Base-by-base conservation (phyloP, 257 asterid genomes). In the Fraxinus excelsior region DNA sequence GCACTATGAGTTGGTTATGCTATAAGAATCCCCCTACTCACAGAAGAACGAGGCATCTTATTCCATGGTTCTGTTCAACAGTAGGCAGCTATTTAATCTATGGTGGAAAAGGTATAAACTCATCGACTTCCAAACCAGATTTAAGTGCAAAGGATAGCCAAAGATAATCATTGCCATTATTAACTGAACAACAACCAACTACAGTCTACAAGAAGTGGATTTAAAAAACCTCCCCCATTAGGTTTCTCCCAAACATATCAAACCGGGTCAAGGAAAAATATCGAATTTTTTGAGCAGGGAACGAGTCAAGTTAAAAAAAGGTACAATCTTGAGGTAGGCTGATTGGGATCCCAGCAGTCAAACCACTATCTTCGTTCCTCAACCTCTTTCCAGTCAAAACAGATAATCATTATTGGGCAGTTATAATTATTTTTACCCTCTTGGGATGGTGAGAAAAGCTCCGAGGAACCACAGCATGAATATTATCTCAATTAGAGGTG, bases 401-500 rank as follows among this genome's bases (percentile, higher is more conserved):
- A 67, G 65, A 71, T 71, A 8, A 26, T 28, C 32, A 4, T 31
- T 56, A n/a, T 26, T 60, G 76, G 67, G 76, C 5, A 29, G 64
- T 64, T 76, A 49, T 23, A 49, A 31, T 29, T 26, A 58, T 40
- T 42, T 65, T 42, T 12, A 42, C 56, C 67, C 49, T 67, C 12
- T 14, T 26, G 66, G 70, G 73, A 53, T 32, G 37, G 34, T 23
- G 34, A 31, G 32, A 26, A 26, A 62, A 62, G 19, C 31, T 37
- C 1, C 1, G 2, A 62, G 18, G 32, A 32, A 62, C 68, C 49
- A 26, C 38, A 64, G 34, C 28, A 74, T 51, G 16, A 53, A 70
- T 76, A 40, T 73, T 23, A 11, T 58, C 70, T 28, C 7, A 5
- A 46, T 62, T 42, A 72, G 37, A 69, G 51, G 42, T 19, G 42